Evolutionary conservation across 208 protist genomes (phyloP), one percentile per base, ranked within the genome.

Genomic region (Trypanosoma mega): DNA sequence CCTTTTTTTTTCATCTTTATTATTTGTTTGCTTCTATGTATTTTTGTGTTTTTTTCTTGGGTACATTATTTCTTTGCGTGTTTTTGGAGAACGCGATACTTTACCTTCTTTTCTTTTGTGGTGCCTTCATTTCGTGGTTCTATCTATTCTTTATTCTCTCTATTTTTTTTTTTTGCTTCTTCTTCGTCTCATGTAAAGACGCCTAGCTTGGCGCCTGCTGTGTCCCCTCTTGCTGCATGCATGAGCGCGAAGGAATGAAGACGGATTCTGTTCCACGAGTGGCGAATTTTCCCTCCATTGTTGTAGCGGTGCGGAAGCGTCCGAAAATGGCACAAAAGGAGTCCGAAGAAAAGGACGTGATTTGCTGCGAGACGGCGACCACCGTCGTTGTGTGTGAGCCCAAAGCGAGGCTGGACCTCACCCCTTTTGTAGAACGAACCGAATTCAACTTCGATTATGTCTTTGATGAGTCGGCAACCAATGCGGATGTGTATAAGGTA

Each of bases 401-500:
- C 0, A 93, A 91, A 70, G 80, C 73, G 27, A 88, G 89, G 44
- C 71, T 99, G 2, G 97, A 99, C 73, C 62, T 98, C 30, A 95
- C 80, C 0, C 93, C 96, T 50, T 85, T 97, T 43, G 96, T 96
- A 37, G 94, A 99, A 47, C 71, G 83, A 8, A 74, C 62, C 18
- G 62, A 61, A 21, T 95, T 93, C 56, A 83, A 55, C 48, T 93
- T 92, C 68, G 85, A 95, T 50, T 54, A 78, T 54, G 85, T 92
- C 29, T 92, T 93, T 65, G 79, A 75, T 51, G 89, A 95, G 53
- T 49, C 23, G 21, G 60, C 62, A 18, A 80, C 33, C 16, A 95
- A 85, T 52, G 67, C 63, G 9, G 74, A 79, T 8, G 77, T 95
- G 5, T 95, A 93, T 68, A 45, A 63, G 21, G 64, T 55, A n/a